These are phyloP conservation scores for Nepenthes gracilis DNA, from an alignment of 148 eudicot genomes.

Conservation along the genomic window DNA sequence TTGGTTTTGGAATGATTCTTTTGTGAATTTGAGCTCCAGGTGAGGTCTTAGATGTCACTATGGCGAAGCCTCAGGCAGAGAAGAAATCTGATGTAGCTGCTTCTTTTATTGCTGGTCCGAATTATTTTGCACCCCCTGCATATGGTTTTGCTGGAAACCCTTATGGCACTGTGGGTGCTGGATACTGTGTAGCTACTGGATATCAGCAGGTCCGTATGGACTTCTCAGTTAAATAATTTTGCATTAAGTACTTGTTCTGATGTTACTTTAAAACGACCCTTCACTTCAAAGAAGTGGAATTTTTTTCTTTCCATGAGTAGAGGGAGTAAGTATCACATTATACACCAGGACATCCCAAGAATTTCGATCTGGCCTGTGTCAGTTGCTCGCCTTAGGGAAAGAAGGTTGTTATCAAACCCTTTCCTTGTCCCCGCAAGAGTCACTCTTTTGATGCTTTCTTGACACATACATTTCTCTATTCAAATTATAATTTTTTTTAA, in stretches of 20 bases:
- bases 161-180: conserved; percentile 53
- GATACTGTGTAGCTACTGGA: conserved; percentile 61
- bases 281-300: background rate
- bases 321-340: too few relatives aligned
- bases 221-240: background rate
- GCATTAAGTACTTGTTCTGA: background rate
- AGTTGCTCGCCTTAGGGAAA: too few relatives aligned
- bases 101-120: conserved; percentile 38
- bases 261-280: background rate
- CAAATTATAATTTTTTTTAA: background rate
- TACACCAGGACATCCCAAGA: too few relatives aligned
- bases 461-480: too few relatives aligned
- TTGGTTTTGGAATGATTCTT: conserved; percentile 1
- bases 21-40: conserved; percentile 36
- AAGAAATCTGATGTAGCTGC: conserved; percentile 27
- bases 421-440: too few relatives aligned
- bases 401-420: too few relatives aligned
- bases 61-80: conserved; percentile 53
- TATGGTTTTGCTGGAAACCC: conserved; percentile 66
- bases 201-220: conserved; percentile 56
- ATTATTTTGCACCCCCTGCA: conserved; percentile 52
- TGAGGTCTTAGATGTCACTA: conserved; percentile 66
- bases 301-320: background rate
- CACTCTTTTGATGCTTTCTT: too few relatives aligned
- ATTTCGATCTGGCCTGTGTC: too few relatives aligned